These are phyloP conservation scores for Schwanniomyces occidentalis DNA, from an alignment of 805 yeast species.

Conservation along the genomic window DNA sequence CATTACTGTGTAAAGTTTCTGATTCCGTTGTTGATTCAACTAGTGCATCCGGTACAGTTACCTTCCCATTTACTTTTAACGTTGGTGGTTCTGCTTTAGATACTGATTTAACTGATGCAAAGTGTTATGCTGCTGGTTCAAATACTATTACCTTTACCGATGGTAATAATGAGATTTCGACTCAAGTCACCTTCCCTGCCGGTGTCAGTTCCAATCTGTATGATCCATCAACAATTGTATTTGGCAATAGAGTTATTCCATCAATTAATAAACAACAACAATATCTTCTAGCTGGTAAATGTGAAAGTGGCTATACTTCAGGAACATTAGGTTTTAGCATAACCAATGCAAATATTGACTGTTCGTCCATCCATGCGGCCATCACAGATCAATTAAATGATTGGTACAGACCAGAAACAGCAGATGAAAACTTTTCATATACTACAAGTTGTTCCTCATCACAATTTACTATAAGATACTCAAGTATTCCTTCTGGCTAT, in stretches of 20 bases:
- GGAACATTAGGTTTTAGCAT: too few species aligned
- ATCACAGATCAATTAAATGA: too few species aligned
- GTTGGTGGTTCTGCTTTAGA: constrained; percentile 15
- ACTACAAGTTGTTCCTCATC: too few species aligned
- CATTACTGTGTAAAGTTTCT: constrained; percentile 19
- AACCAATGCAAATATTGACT: too few species aligned
- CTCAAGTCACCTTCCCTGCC: constrained; percentile 8
- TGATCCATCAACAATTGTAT: constrained; percentile 1
- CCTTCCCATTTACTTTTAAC: constrained; percentile 23
- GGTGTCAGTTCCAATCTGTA: constrained; percentile 8
- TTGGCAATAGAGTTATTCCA: constrained; percentile 7
- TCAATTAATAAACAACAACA: too few species aligned
- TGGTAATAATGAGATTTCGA: constrained; percentile 14
- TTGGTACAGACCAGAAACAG: too few species aligned
- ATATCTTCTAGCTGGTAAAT: too few species aligned
- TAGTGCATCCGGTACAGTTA: constrained; percentile 17
- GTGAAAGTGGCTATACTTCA: too few species aligned
- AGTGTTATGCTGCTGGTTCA: constrained; percentile 16
- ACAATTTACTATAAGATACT: too few species aligned
- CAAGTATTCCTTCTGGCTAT: too few species aligned
- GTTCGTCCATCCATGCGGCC: too few species aligned
- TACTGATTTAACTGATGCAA: constrained; percentile 18
- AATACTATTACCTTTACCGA: constrained; percentile 19
- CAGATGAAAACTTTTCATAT: too few species aligned
- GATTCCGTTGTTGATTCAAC: constrained; percentile 11